These are phyloP conservation scores for Simplicillium sp. DNA, from an alignment of 2,329 filamentous ascomycete genomes.

Conservation along the genomic window DNA sequence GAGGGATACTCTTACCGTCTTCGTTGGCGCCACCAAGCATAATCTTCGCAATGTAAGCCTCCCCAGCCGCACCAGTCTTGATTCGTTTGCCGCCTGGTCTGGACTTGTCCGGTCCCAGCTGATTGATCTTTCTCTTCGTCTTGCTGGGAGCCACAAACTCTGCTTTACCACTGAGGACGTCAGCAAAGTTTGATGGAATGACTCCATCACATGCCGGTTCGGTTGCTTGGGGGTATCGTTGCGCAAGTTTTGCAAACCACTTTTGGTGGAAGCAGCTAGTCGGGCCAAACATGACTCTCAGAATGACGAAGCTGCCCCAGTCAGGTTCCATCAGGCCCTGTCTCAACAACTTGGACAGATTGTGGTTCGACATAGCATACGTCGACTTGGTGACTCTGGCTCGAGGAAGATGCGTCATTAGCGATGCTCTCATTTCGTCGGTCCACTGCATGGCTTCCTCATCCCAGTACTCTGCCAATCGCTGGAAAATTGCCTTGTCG, in stretches of 20 bases:
- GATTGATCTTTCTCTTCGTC: not conserved
- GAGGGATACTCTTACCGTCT: too few species aligned
- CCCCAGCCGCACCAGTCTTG: too few species aligned
- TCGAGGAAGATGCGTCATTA: not conserved
- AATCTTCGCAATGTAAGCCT: too few species aligned
- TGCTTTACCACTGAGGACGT: not conserved
- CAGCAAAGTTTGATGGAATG: not conserved
- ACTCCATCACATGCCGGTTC: constrained; percentile 2
- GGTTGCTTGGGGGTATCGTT: not conserved
- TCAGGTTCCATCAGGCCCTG: not conserved
- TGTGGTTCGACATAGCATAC: not conserved
- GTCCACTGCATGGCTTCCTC: constrained; percentile 1
- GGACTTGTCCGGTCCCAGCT: not conserved
- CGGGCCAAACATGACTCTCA: constrained; percentile 5
- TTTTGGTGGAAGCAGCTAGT: constrained; percentile 1
- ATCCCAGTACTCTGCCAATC: constrained; percentile 1
- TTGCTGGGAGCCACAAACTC: not conserved
- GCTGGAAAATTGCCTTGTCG: constrained; percentile 1
- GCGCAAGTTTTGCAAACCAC: not conserved
- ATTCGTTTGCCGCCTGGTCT: not conserved
- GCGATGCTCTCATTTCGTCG: not conserved
- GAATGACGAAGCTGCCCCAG: constrained; percentile 3
- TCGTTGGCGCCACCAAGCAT: too few species aligned
- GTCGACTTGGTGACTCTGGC: constrained; percentile 1
- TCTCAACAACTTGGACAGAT: not conserved